Evolutionary conservation across 129 eudicot genomes (phyloP), one percentile per base, ranked within the genome.

Genomic region (Dittrichia graveolens): DNA sequence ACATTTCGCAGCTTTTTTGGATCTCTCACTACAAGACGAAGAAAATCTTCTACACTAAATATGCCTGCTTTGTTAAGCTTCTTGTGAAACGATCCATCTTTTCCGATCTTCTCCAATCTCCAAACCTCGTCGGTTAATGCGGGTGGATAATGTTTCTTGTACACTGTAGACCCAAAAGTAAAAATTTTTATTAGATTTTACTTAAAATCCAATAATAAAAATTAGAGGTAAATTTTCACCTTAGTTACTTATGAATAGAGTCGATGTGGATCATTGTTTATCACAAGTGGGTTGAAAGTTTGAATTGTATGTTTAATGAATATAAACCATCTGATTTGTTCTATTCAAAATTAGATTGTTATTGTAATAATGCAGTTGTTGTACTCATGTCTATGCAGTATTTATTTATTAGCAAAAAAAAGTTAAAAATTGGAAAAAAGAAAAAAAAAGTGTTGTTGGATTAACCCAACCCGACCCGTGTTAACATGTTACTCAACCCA

Each of bases 91-190:
- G 99, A 90, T 58, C 99, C 99, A 49, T 95, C 99, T 83, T 95
- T 95, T 7, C 99, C 99, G 19, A 95, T 95, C 86, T 95, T 95
- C 79, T 95, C 99, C 84, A 95, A 74, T 83, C 99, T 88, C 99
- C 99, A 95, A 49, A 95, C 99, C 61, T 95, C 99, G 54, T 95
- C 99, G 13, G 65, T 78, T 46, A 88, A 66, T 43, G 97, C 94
- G 10, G 99, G 99, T 37, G 99, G 99, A 78, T 95, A 95, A 84
- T 95, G 99, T 69, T 95, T 95, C 86, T 95, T 95, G 87, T 95
- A 95, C 74, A 95, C 99, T 95, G 88, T 44, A 83, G 71, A 75
- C 15, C 37, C 16, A 70, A 44, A 74, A 77, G 52, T 6, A 54
- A n/a, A 70, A 35, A 0, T 37, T 11, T 61, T 11, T 19, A 59